Conservation (phyloP, 2,329 filamentous ascomycete genomes). For the Torrubiellomyces zombiae region DNA sequence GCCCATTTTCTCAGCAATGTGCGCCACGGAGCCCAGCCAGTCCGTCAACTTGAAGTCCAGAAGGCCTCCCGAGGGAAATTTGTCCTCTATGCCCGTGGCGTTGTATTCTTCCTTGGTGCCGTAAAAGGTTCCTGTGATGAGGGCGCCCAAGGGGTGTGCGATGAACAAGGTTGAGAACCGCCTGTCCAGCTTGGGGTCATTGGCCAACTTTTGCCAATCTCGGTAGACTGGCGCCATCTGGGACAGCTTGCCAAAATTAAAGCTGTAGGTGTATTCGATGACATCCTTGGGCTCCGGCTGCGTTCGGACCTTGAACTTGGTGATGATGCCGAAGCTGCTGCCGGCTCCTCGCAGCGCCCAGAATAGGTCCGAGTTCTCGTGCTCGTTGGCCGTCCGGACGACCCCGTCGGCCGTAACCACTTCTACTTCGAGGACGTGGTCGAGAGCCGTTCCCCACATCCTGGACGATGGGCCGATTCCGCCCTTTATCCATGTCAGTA, state of each 20-base stretch:
- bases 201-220: constrained; percentile 40
- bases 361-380: constrained; percentile 35
- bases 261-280: constrained; percentile 40
- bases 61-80: constrained; percentile 24
- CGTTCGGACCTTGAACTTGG: constrained; percentile 38
- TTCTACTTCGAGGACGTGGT: constrained; percentile 37
- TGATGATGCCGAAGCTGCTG: constrained; percentile 38
- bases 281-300: constrained; percentile 36
- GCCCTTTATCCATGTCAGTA: constrained; percentile 19
- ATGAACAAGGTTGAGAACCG: constrained; percentile 42
- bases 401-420: constrained; percentile 40
- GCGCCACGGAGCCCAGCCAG: constrained; percentile 43
- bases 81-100: constrained; percentile 28
- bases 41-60: constrained; percentile 35
- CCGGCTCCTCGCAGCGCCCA: constrained; percentile 40
- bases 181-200: constrained; percentile 36
- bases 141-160: constrained; percentile 32
- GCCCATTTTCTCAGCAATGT: constrained; percentile 31
- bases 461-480: constrained; percentile 40
- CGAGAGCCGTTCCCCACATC: constrained; percentile 40
- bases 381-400: constrained; percentile 28
- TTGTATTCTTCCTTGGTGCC: constrained; percentile 39
- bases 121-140: constrained; percentile 45
- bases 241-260: constrained; percentile 29
- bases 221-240: constrained; percentile 33